Percentiles rank a stretch among this genome's conserved stretches.
These are phyloP conservation scores for Pulveroboletus sp. DNA, from an alignment of 768 basidiomycete species.

Conservation along the genomic window DNA sequence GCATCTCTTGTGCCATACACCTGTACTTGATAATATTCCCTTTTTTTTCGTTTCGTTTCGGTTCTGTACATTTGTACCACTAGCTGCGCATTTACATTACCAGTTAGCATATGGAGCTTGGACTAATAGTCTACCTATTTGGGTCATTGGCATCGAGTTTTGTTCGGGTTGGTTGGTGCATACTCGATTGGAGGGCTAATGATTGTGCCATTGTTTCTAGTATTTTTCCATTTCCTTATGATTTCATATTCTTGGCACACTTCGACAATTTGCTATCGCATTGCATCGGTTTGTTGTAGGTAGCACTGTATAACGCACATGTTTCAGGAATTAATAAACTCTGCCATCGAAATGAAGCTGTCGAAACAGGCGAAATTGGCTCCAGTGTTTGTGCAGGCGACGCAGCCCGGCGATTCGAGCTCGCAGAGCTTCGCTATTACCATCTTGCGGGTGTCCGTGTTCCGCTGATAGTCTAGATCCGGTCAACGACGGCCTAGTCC, in stretches of 20 bases:
- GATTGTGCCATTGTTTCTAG: constrained; percentile 24
- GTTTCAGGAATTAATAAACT: constrained; percentile 9
- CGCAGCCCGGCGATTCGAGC: constrained; percentile 1
- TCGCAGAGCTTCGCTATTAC: neutral
- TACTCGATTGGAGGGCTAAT: constrained; percentile 31
- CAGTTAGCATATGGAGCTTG: constrained; percentile 31
- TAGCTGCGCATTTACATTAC: constrained; percentile 35
- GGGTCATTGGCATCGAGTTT: constrained; percentile 28
- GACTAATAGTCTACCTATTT: constrained; percentile 30
- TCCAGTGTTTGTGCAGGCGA: neutral
- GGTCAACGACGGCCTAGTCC: constrained; percentile 10
- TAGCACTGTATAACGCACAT: constrained; percentile 26
- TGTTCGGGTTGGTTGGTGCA: constrained; percentile 27
- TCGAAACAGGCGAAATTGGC: neutral
- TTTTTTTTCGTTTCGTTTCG: constrained; percentile 15
- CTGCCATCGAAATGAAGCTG: neutral
- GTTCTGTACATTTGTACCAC: constrained; percentile 32
- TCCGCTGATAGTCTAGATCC: constrained; percentile 21
- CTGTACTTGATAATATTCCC: constrained; percentile 33
- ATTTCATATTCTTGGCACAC: constrained; percentile 29
- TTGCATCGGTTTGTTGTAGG: constrained; percentile 31
- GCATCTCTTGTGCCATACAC: constrained; percentile 30
- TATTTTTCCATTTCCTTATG: constrained; percentile 23
- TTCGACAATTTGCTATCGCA: constrained; percentile 25
- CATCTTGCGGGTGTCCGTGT: constrained; percentile 11